A percentile compares a stretch with the other conserved stretches of the same genome.
Evolutionary conservation across 2,329 filamentous ascomycete species (phyloP).

Genomic region (Claviceps arundinis): DNA sequence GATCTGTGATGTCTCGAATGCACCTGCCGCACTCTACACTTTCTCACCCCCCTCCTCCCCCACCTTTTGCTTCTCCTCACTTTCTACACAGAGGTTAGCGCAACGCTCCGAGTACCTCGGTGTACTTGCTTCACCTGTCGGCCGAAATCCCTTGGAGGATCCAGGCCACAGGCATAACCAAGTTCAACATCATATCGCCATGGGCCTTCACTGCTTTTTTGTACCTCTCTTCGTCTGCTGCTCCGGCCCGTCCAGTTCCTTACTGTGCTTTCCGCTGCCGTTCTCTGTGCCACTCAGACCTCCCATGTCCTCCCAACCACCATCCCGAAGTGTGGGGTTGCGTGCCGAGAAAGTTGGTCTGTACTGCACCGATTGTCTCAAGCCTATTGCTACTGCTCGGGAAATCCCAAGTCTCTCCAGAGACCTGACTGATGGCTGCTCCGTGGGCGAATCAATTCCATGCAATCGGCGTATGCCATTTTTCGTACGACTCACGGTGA

Average conservation of each 20-base stretch:
- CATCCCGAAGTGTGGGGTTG: constrained; percentile 1
- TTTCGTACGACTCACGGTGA: background rate
- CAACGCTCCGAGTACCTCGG: background rate
- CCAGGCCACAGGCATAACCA: background rate
- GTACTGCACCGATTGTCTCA: background rate
- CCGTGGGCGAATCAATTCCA: background rate
- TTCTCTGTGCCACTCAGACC: background rate
- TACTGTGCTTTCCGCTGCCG: background rate
- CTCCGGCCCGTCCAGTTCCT: background rate
- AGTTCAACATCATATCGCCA: background rate
- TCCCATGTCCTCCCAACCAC: background rate
- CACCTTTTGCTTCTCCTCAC: background rate
- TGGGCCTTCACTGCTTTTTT: background rate
- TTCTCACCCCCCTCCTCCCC: background rate
- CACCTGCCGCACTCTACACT: background rate
- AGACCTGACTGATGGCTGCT: background rate
- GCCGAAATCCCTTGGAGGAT: constrained; percentile 3
- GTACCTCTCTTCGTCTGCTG: background rate
- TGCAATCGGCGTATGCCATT: background rate
- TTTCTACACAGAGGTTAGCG: background rate
- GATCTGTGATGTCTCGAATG: constrained; percentile 1
- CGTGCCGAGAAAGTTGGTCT: constrained; percentile 1
- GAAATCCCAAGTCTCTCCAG: background rate
- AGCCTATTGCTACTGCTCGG: background rate
- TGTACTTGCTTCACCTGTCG: constrained; percentile 1